phyloP scores from a whole-genome alignment of 495 filamentous ascomycete genomes.

The Emericellopsis terricola region DNA sequence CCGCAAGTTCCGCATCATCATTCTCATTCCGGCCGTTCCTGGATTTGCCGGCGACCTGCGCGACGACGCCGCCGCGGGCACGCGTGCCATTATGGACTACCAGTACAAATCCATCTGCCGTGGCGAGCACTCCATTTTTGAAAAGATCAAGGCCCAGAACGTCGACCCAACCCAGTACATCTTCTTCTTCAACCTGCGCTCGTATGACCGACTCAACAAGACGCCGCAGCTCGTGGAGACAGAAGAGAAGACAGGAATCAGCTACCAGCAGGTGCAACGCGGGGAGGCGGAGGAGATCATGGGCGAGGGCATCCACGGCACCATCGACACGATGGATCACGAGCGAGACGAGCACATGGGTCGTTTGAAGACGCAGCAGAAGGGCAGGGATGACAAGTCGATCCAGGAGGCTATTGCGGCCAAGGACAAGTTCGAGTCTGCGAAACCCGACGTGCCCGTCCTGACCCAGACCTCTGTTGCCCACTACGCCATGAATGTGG shows the following conservation, averaged over 20 bases:
- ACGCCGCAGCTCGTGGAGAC: conserved; percentile 47
- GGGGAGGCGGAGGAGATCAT: conserved; percentile 76
- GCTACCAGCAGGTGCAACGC: conserved; percentile 68
- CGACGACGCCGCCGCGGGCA: conserved; percentile 65
- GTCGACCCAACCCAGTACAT: conserved; percentile 68
- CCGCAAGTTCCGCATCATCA: conserved; percentile 80
- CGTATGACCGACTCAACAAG: conserved; percentile 79
- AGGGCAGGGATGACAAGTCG: conserved; percentile 34
- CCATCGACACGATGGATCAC: conserved; percentile 19
- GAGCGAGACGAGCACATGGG: conserved; percentile 23
- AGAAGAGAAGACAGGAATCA: conserved; percentile 63
- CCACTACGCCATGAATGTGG: conserved; percentile 61
- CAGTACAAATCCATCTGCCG: conserved; percentile 92
- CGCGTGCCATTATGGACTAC: conserved; percentile 94
- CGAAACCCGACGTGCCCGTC: conserved; percentile 23
- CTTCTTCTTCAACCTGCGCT: conserved; percentile 81
- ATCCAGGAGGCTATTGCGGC: conserved; percentile 25
- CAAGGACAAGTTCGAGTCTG: conserved; percentile 47
- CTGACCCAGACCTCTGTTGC: conserved; percentile 52
- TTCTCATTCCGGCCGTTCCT: conserved; percentile 77
- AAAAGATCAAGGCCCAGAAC: conserved; percentile 55
- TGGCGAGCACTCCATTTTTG: conserved; percentile 78
- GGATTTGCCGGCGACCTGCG: conserved; percentile 87
- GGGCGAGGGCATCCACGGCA: conserved; percentile 51
- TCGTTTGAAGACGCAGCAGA: conserved; percentile 22